Conservation (phyloP, 805 yeast species). For the Ascoidea tarda region DNA sequence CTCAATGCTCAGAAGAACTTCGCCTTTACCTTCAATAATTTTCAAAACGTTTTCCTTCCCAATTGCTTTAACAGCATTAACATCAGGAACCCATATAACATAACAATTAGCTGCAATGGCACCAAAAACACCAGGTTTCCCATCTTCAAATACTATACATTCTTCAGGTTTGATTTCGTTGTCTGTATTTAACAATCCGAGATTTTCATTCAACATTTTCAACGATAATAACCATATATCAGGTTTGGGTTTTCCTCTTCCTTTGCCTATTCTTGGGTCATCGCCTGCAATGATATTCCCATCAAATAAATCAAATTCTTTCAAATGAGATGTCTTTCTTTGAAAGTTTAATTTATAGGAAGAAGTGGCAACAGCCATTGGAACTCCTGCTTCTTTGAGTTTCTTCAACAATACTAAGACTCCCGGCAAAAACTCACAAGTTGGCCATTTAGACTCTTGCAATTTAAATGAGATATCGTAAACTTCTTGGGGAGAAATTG, state of each 20-base stretch:
- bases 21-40: conserved; percentile 44
- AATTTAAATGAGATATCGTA: conserved; percentile 33
- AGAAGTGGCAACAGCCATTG: conserved; percentile 87
- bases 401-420: conserved; percentile 53
- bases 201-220: conserved; percentile 48
- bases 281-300: conserved; percentile 67
- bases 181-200: conserved; percentile 12
- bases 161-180: conserved; percentile 52
- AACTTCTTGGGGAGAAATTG: conserved; percentile 46
- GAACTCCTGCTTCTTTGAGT: conserved; percentile 39
- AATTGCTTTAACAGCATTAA: conserved; percentile 46
- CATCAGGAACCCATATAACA: conserved; percentile 94
- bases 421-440: conserved; percentile 66
- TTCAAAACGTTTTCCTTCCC: conserved; percentile 29
- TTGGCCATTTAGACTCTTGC: conserved; percentile 46
- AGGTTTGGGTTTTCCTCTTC: conserved; percentile 88
- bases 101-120: conserved; percentile 73
- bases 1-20: conserved; percentile 16
- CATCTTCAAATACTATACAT: conserved; percentile 89
- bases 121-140: conserved; percentile 78
- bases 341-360: conserved; percentile 46
- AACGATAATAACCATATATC: conserved; percentile 85
- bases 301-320: conserved; percentile 49
- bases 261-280: conserved; percentile 66
- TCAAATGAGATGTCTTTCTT: conserved; percentile 62